phyloP scores from a whole-genome alignment of 192 early-diverging fungal species.

The Coemansia sp. region DNA sequence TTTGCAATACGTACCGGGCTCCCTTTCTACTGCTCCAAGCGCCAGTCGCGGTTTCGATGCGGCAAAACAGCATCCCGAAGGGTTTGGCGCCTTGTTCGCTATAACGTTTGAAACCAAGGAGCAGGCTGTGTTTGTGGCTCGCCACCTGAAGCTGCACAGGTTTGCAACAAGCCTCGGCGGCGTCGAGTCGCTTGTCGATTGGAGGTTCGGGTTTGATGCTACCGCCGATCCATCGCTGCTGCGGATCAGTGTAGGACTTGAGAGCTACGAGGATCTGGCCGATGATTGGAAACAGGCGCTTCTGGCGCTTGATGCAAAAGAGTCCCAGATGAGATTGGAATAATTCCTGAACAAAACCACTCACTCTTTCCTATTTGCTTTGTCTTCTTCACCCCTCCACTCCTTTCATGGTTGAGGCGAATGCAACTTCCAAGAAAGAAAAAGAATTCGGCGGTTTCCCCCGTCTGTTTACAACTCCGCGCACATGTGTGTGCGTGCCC shows the following conservation, averaged over 20 bases:
- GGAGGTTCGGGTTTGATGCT: constrained; percentile 59
- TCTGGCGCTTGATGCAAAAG: constrained; percentile 31
- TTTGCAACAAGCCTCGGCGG: constrained; percentile 73
- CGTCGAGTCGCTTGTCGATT: constrained; percentile 68
- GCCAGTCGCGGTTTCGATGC: constrained; percentile 17
- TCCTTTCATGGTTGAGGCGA: too few relatives aligned
- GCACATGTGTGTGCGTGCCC: too few relatives aligned
- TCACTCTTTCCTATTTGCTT: too few relatives aligned
- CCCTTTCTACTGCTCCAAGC: too few relatives aligned
- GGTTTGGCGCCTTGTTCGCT: constrained; percentile 50
- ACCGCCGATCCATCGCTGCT: constrained; percentile 52
- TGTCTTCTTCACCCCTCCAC: too few relatives aligned
- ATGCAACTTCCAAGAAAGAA: too few relatives aligned
- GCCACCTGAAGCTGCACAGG: constrained; percentile 44
- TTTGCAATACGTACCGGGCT: constrained; percentile 18
- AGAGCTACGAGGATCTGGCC: constrained; percentile 65
- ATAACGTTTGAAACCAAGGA: constrained; percentile 50
- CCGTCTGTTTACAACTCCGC: too few relatives aligned
- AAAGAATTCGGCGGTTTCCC: too few relatives aligned
- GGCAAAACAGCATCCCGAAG: constrained; percentile 43
- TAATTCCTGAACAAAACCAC: too few relatives aligned
- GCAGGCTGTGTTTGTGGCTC: constrained; percentile 56
- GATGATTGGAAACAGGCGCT: constrained; percentile 61
- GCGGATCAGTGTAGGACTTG: constrained; percentile 70
- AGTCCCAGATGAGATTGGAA: constrained; percentile 1